Base-by-base conservation (phyloP, 192 early-diverging fungal species). In the Allomyces macrogynus region DNA sequence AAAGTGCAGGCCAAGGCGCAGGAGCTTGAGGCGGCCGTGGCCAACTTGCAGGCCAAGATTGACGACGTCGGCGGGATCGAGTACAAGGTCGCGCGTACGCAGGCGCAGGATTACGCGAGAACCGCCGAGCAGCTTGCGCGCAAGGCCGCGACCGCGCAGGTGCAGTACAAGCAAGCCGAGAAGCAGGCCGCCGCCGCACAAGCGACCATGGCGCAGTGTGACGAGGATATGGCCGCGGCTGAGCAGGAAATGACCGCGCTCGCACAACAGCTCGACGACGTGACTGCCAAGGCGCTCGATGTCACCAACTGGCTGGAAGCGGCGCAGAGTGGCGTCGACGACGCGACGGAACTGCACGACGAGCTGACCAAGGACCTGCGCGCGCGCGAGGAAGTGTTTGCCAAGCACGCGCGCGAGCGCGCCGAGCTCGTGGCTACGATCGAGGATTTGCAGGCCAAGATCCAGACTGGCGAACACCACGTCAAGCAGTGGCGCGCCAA, bases 381-480 rank as follows among this genome's bases (percentile, higher is more conserved):
- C 22, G 66, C 72, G 0, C 76, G 86, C 25, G 69, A 71, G 8
- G 67, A 60, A 16, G 72, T 78, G 26, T 73, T 86, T 23, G 65
- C 67, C 5, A 63, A 69, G 63, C 72, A 89, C 26, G 79, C 86
- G 64, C 72, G 73, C 61, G 75, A 84, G 25, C 75, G 83, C 16
- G 65, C 75, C 14, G 70, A 72, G 12, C 85, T 97, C 62, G 84
- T 96, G 66, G 81, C 74, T 4, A 85, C 82, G 57, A 95, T 99
- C 66, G 79, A 81, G 54, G 72, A 75, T 40, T 75, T 97, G 23
- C 92, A 96, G 63, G 85, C 91, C 44, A 81, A 91, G 66, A 95
- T 99, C 65, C 75, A 96, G 72, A 40, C 32, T 0, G 32, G 32
- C 32, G 32, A 40, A 7, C 3, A 40, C 32, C 3, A 40, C 5